A percentile compares a stretch with the other conserved stretches of the same genome.
Conservation (phyloP, 2,329 filamentous ascomycete species). For the Aspergillus nomiae region DNA sequence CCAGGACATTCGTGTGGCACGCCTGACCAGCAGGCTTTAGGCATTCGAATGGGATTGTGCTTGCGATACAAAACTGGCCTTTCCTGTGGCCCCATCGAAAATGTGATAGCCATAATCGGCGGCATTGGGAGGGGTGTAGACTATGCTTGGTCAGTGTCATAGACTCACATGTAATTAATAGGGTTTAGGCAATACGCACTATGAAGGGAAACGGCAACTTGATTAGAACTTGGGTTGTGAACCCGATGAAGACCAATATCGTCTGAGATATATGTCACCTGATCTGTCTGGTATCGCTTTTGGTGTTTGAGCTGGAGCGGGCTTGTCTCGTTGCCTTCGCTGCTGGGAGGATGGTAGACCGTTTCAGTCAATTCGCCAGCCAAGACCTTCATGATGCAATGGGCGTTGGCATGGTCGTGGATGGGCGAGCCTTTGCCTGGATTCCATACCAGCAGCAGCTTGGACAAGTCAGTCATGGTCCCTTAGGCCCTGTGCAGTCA, state of each 20-base stretch:
- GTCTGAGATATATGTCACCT: slow-evolving; percentile 37
- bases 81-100: slow-evolving; percentile 31
- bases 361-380: slow-evolving; percentile 33
- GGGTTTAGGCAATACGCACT: slow-evolving; percentile 19
- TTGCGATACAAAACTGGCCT: slow-evolving; percentile 30
- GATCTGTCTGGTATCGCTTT: slow-evolving; percentile 26
- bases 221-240: slow-evolving; percentile 27
- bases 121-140: slow-evolving; percentile 37
- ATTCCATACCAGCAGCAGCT: slow-evolving; percentile 39
- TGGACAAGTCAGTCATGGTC: slow-evolving; percentile 4
- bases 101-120: slow-evolving; percentile 37
- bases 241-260: slow-evolving; percentile 36
- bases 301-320: slow-evolving; percentile 29
- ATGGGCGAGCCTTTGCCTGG: slow-evolving; percentile 38
- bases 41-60: slow-evolving; percentile 18
- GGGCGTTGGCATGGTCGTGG: slow-evolving; percentile 40
- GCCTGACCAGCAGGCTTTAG: slow-evolving; percentile 1
- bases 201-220: slow-evolving; percentile 36
- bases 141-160: slow-evolving; percentile 11
- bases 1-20: background rate
- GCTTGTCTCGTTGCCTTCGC: slow-evolving; percentile 5
- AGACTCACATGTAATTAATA: no score
- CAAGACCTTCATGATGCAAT: slow-evolving; percentile 41
- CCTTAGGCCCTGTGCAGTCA: no score
- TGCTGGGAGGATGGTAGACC: slow-evolving; percentile 25